Evolutionary conservation across 2,329 filamentous ascomycete genomes (phyloP), one percentile per base, ranked within the genome.

Genomic region (Teratosphaeria gauchensis): DNA sequence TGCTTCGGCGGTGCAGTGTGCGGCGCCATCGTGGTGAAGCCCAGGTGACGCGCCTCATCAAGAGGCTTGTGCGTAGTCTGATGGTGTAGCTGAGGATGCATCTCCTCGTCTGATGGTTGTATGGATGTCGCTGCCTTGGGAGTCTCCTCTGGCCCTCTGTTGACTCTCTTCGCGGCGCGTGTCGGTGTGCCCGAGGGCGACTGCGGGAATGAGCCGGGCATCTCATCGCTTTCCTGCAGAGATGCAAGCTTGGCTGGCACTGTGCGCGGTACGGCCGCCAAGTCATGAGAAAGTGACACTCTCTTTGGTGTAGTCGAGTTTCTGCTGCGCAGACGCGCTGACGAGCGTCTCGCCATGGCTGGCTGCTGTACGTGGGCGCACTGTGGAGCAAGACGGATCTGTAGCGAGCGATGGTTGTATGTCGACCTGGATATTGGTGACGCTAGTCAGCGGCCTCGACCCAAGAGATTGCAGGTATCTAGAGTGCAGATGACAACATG

Each of bases 31-130:
- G 89, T 87, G 60, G 84, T 83, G 73, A 96, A 96, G 16, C 92
- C 92, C 24, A 95, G 80, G 68, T 88, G 84, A 51, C 94, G 79
- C 5, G 88, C 90, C 11, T 91, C 90, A 30, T 94, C 91, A 1
- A 87, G 83, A 52, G 89, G 79, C 57, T 88, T 89, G 62, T 85
- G 87, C 24, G 88, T 92, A 63, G 80, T 86, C 57, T 83, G 81
- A 59, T 94, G 90, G 58, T 84, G 83, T 70, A 88, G 89, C 76
- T 88, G 89, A 8, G 92, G 92, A 71, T 96, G 92, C 92, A 96
- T 96, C 72, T 96, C 91, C 60, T 86, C 84, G 63, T 81, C 81
- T 54, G 87, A 78, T 28, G 90, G 88, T 75, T 88, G 87, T 65
- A 87, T 77, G 5, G 84, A 81, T 3, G 84, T 84, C 14, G 80